Base-by-base conservation (phyloP, 306 rosid genomes). In the Dalbergia oliveri region DNA sequence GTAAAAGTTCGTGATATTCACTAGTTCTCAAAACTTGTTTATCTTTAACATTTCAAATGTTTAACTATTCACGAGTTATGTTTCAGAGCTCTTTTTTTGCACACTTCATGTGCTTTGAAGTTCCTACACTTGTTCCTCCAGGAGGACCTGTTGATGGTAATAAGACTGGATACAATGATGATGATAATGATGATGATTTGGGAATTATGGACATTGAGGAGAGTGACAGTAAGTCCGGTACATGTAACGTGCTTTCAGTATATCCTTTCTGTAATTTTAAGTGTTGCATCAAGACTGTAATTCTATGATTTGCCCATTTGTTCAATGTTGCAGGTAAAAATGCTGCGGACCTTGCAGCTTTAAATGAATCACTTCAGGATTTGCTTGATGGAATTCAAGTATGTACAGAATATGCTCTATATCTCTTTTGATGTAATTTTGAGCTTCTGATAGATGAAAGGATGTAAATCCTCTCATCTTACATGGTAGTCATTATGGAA, bases 381-480 rank as follows among this genome's bases (percentile, higher is more conserved):
- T 88, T 95, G 89, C 99, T 93, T 31, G 96, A 93, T 86, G 99
- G 99, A 73, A 87, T 95, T 76, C 96, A 95, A 86, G 99, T 93
- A 89, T 79, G 84, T 45, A 8, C 73, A 61, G 56, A 69, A 39
- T 76, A 37, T 57, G 39, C 78, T 76, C 77, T 43, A 34, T 58
- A 61, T 63, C 58, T 37, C 53, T 70, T 5, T 66, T 13, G 21
- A 21, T 63, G 61, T 77, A 37, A 23, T 72, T 35, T 34, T 51
- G 49, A 10, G 80, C 74, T 65, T 77, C 14, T 61, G 79, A 65
- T 65, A 43, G 54, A 81, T 39, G 73, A 69, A 70, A 31, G 47
- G 54, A 72, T 67, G 65, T 50, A 23, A 43, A 79, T 71, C 72
- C 75, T 81, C 76, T 73, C 56, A 19, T 74, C 43, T 81, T 66